Conservation (phyloP, 75 land plant species). For the Sequoia sempervirens region DNA sequence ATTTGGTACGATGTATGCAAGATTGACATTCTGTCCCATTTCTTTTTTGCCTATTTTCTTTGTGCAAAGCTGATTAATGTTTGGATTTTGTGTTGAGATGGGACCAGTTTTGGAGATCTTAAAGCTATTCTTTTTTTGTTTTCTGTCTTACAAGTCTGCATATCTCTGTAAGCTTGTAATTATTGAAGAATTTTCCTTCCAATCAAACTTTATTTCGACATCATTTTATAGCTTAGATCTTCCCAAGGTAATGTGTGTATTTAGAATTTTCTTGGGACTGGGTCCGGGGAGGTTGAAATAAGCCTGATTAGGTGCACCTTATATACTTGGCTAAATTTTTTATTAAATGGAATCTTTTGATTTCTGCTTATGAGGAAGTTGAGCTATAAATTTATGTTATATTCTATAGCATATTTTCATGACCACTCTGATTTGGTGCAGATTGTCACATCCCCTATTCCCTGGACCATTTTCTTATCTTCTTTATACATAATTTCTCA, state of each 20-base stretch:
- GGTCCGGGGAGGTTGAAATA: not conserved
- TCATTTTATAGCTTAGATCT: not conserved
- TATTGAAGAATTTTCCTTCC: not conserved
- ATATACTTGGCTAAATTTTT: not conserved
- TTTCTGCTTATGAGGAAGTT: not conserved
- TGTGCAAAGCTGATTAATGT: not conserved
- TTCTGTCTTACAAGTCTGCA: not conserved
- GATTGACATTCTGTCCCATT: not conserved
- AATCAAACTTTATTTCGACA: not conserved
- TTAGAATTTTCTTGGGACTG: not conserved
- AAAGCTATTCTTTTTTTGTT: not conserved
- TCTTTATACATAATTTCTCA: not conserved
- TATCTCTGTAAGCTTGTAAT: not conserved
- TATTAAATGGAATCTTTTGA: not conserved
- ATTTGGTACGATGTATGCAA: not conserved
- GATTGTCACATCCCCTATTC: not conserved
- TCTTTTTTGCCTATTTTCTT: not conserved
- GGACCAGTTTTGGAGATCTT: not conserved
- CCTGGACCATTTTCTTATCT: not conserved
- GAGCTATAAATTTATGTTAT: not conserved
- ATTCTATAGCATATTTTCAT: not conserved
- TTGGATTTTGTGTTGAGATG: not conserved
- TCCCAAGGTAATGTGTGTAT: not conserved
- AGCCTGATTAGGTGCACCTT: not conserved
- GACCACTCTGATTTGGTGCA: not conserved